These are phyloP conservation scores for Solidago caesia DNA, from an alignment of 129 eudicot genomes.

Conservation along the genomic window DNA sequence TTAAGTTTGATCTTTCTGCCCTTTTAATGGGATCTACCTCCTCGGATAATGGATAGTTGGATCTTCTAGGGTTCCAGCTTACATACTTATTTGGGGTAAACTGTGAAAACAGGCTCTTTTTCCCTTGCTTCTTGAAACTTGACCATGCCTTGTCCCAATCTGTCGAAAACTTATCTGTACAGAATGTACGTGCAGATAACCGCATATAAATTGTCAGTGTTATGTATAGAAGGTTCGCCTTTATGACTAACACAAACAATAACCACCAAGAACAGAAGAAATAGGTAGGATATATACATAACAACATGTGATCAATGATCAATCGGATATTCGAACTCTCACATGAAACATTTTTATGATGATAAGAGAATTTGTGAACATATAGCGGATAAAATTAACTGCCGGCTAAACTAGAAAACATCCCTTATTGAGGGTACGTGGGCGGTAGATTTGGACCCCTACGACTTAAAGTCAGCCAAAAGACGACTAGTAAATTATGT, in stretches of 20 bases:
- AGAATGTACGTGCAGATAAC: neutral
- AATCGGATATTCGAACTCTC: too few species aligned
- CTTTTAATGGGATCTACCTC: constrained; percentile 95
- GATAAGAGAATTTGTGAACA: too few species aligned
- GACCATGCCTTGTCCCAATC: constrained; percentile 99
- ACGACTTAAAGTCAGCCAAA: too few species aligned
- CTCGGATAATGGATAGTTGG: constrained; percentile 79
- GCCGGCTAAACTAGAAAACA: too few species aligned
- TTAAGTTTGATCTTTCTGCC: constrained; percentile 86
- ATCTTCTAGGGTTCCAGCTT: constrained; percentile 89
- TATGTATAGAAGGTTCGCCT: neutral
- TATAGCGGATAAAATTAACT: too few species aligned
- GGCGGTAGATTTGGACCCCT: too few species aligned
- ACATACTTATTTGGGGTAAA: constrained; percentile 92
- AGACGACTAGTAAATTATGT: too few species aligned
- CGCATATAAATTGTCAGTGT: too few species aligned
- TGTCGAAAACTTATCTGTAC: constrained; percentile 61
- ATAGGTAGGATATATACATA: too few species aligned
- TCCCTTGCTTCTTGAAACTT: constrained; percentile 85
- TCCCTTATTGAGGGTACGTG: too few species aligned
- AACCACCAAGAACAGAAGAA: neutral
- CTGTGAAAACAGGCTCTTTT: constrained; percentile 55
- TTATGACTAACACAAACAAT: neutral
- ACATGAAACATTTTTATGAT: too few species aligned
- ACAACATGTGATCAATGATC: too few species aligned